A percentile compares a stretch with the other conserved stretches of the same genome.
Conservation (phyloP, 2,329 filamentous ascomycete species). For the Ophiostoma fasciatum region DNA sequence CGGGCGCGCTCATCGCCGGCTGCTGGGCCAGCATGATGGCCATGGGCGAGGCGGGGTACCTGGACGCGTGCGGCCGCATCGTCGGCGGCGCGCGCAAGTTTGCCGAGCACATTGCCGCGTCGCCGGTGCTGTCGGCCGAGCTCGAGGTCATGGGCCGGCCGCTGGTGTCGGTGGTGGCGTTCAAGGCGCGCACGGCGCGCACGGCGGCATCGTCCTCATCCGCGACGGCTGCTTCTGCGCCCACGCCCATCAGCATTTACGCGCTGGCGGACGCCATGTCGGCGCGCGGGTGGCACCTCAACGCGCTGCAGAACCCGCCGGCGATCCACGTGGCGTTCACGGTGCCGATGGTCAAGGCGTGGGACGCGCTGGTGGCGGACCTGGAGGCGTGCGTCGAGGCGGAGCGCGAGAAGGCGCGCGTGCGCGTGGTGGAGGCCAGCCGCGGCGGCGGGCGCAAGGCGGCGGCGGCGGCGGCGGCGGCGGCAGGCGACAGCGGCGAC, state of each 20-base stretch:
- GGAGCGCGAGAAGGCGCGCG: conserved; percentile 69
- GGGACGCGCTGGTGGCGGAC: conserved; percentile 66
- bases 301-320: conserved; percentile 79
- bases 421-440: conserved; percentile 52
- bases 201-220: not conserved
- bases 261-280: conserved; percentile 85
- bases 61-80: conserved; percentile 74
- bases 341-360: conserved; percentile 65
- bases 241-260: conserved; percentile 66
- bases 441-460: conserved; percentile 45
- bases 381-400: conserved; percentile 50
- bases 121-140: conserved; percentile 53
- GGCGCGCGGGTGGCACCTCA: conserved; percentile 82
- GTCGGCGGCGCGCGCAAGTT: conserved; percentile 78
- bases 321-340: conserved; percentile 93
- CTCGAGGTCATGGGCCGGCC: conserved; percentile 72
- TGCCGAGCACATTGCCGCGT: conserved; percentile 54
- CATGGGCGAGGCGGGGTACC: conserved; percentile 76
- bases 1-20: conserved; percentile 85
- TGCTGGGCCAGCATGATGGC: conserved; percentile 91
- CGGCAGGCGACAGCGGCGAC: conserved; percentile 43
- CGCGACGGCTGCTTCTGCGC: not conserved
- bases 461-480: conserved; percentile 40
- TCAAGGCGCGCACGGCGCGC: conserved; percentile 42
- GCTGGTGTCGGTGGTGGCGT: conserved; percentile 80